These are phyloP conservation scores for Peronosclerospora sorghi DNA, from an alignment of 352 stramenopile species.

Conservation along the genomic window DNA sequence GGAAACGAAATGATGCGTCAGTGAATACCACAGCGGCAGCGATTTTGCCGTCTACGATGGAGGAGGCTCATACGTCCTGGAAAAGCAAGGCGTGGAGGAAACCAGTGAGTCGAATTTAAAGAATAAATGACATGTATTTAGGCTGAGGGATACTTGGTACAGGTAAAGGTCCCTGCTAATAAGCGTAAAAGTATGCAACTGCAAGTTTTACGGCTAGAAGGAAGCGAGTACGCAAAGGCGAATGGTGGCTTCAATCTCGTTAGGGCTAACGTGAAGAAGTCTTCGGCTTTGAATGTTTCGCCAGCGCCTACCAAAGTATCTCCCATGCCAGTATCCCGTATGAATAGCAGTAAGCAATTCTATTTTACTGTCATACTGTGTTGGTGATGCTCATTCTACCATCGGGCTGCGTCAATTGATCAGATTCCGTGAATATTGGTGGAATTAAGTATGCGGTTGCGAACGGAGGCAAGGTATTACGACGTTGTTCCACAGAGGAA, in stretches of 20 bases:
- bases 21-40: not conserved
- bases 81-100: constrained; percentile 26
- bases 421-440: constrained; percentile 36
- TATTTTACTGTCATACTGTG: not conserved
- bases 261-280: constrained; percentile 38
- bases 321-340: constrained; percentile 4
- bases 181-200: constrained; percentile 36
- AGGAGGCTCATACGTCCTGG: not conserved
- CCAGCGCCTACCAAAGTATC: not conserved
- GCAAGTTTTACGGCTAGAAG: constrained; percentile 44
- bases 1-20: constrained; percentile 20
- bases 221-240: constrained; percentile 63
- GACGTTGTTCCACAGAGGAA: constrained; percentile 23
- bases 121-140: constrained; percentile 1
- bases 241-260: constrained; percentile 66
- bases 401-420: not conserved
- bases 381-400: not conserved
- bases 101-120: constrained; percentile 9
- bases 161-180: constrained; percentile 23
- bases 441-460: constrained; percentile 35
- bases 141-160: not conserved
- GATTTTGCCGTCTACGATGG: not conserved
- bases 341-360: constrained; percentile 10
- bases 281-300: not conserved
- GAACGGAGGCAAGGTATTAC: constrained; percentile 30